Evolutionary conservation across 768 basidiomycete species (phyloP).

Genomic region (Hortiboletus flavorubellus): DNA sequence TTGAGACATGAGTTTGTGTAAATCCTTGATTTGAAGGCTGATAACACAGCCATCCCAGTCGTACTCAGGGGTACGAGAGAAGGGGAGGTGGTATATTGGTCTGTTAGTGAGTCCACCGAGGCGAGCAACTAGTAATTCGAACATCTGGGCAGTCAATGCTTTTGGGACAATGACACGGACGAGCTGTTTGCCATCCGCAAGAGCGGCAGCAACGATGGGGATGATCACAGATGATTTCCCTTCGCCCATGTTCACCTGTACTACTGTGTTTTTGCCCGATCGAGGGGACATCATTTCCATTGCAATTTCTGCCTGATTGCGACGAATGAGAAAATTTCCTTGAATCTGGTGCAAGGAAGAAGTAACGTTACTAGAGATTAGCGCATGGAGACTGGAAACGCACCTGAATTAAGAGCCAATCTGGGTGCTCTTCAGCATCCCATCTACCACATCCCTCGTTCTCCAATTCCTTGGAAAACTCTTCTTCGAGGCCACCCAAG

Average conservation of each 20-base stretch:
- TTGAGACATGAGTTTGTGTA: constrained; percentile 21
- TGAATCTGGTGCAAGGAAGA: not conserved
- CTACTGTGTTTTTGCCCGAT: constrained; percentile 31
- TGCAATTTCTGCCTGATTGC: constrained; percentile 25
- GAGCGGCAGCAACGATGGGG: constrained; percentile 37
- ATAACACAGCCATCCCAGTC: no score
- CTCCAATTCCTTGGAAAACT: not conserved
- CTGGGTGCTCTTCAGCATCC: not conserved
- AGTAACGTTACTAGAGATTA: constrained; percentile 29
- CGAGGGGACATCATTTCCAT: constrained; percentile 42
- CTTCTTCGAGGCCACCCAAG: not conserved
- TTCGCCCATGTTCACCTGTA: constrained; percentile 56
- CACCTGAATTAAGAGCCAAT: not conserved
- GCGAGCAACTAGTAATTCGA: constrained; percentile 38
- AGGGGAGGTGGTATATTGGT: constrained; percentile 44
- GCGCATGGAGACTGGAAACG: not conserved
- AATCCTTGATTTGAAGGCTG: constrained; percentile 8
- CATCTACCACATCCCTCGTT: not conserved
- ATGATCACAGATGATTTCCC: constrained; percentile 47
- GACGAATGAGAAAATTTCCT: not conserved
- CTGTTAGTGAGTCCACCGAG: constrained; percentile 43
- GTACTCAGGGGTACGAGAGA: constrained; percentile 34
- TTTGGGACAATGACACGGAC: constrained; percentile 47
- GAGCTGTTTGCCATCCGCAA: constrained; percentile 40
- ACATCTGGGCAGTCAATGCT: constrained; percentile 40